Base-by-base conservation (phyloP, 2,329 filamentous ascomycete genomes). In the Cylindrodendrum hubeiense region DNA sequence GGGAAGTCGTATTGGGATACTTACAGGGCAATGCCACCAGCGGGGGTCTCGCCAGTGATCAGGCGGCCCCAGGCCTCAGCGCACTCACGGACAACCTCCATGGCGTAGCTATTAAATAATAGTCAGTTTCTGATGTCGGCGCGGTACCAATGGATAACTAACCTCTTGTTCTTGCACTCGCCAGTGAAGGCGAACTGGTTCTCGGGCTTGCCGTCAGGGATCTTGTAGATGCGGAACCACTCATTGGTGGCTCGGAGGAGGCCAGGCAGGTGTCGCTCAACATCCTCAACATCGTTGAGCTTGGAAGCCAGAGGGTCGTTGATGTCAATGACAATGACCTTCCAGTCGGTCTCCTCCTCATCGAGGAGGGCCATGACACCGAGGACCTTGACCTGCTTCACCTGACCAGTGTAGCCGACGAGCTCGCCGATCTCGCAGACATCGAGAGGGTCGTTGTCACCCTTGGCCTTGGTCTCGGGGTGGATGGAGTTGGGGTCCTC, bases 151-250 rank as follows among this genome's bases (percentile, higher is more conserved):
- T 1, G 39, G 10, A 43, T 22, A 19, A 75, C 88, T 71, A 75
- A 94, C 92, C 92, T 94, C 91, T 95, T 97, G 91, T 99, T 99
- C 92, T 99, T 99, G 93, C 95, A 98, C 89, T 99, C 96, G 87
- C 96, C 96, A 66, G 95, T 98, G 88, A 99, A 99, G 78, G 96
- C 96, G 80, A 99, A 99, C 87, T 98, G 96, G 91, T 99, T 99
- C 92, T 99, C 96, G 77, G 95, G 95, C 94, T 99, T 99, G 88
- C 96, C 96, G 81, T 99, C 96, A 80, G 96, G 96, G 85, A 99
- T 99, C 90, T 99, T 99, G 92, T 99, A 99, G 90, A 99, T 99
- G 83, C 96, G 94, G 94, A 99, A 99, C 96, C 96, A 99, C 88
- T 99, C 96, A 81, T 99, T 99, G 80, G 95, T 98, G 80, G 96